Base-by-base conservation (phyloP, 345 rosid species). In the Rhizophora mangle region DNA sequence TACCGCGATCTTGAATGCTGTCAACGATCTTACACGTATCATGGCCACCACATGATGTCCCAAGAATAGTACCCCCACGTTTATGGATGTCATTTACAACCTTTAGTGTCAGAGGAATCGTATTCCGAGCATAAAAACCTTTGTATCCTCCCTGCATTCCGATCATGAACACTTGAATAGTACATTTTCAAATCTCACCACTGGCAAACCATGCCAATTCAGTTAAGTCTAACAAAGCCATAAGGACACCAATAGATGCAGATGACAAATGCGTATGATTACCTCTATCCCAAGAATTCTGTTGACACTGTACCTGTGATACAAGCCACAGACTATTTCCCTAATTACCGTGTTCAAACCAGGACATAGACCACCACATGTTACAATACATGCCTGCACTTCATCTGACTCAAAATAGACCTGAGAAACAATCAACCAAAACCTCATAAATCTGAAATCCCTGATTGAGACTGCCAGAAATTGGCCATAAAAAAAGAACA, bases 361-460 rank as follows among this genome's bases (percentile, higher is more conserved):
- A 1, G 94, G 98, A 79, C 97, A 91, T 63, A 93, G 88, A 70
- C 97, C 98, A 11, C 98, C 98, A 37, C 98, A 93, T 27, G 98
- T 91, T 51, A 91, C 97, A 29, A 89, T 91, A 74, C 96, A 91
- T 58, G 98, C 96, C 59, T 80, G 84, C 56, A 88, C 97, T 76
- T 94, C 95, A 64, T 89, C 97, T 0, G 95, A 77, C 27, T 86
- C 83, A 37, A 91, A 91, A 72, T 88, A 88, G 60, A 91, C 85
- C 98, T 89, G 78, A 57, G 62, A 29, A 76, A 53, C 66, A 62
- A 62, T 36, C 46, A 70, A 54, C 8, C 9, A 5, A 16, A 19
- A 51, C 21, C 1, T 58, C 32, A 67, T 1, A 16, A 9, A 54
- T 55, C 21, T 18, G 26, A 32, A 24, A 24, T 22, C 7, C 51